Conservation (phyloP, 306 rosid genomes). For the Trifolium dubium region DNA sequence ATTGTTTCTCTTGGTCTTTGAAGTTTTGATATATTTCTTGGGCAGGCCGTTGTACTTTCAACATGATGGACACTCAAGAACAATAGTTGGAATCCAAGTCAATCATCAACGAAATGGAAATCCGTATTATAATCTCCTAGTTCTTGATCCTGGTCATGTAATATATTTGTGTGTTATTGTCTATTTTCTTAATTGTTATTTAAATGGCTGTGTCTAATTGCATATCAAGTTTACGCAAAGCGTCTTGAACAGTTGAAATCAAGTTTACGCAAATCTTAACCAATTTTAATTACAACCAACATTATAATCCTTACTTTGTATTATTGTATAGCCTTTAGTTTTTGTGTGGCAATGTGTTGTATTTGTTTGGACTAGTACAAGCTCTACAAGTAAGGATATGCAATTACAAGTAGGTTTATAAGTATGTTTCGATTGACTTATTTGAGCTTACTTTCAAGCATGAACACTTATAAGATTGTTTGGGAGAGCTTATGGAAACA, state of each 20-base stretch:
- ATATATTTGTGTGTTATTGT: constrained; percentile 40
- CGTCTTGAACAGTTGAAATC: constrained; percentile 10
- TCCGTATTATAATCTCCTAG: constrained; percentile 67
- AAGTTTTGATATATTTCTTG: constrained; percentile 45
- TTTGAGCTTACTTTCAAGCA: background rate
- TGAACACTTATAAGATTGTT: background rate
- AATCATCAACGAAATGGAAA: constrained; percentile 52
- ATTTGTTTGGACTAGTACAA: constrained; percentile 20
- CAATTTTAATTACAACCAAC: constrained; percentile 3
- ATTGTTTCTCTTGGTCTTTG: constrained; percentile 39
- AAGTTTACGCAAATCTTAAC: constrained; percentile 9
- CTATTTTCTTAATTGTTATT: constrained; percentile 22
- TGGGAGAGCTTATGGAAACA: background rate
- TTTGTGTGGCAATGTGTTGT: constrained; percentile 14
- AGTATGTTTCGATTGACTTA: background rate
- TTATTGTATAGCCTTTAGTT: background rate
- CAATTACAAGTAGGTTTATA: constrained; percentile 8
- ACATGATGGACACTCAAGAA: constrained; percentile 95
- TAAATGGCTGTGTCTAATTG: constrained; percentile 21
- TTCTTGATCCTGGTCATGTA: constrained; percentile 87
- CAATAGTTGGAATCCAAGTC: constrained; percentile 87
- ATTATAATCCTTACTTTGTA: background rate
- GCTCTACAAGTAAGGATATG: constrained; percentile 4
- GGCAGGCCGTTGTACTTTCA: constrained; percentile 87
- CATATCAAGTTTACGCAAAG: constrained; percentile 1